Base-by-base conservation (phyloP, 176 grass and related monocot species). In the Eleusine indica region DNA sequence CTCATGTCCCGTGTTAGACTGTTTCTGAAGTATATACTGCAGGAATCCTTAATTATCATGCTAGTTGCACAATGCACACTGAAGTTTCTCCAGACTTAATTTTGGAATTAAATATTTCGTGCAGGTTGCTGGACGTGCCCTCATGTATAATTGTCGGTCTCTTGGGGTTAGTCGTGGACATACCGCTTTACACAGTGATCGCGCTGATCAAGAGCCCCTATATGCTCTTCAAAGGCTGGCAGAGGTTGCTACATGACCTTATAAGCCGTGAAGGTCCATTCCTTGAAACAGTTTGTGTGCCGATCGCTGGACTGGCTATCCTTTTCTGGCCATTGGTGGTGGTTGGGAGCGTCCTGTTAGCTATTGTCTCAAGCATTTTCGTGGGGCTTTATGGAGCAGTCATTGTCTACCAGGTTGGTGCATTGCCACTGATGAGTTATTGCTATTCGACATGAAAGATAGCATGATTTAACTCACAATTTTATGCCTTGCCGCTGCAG, bases 211-310 rank as follows among this genome's bases (percentile, higher is more conserved):
- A 97, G 84, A 97, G 94, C 81, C 94, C 94, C 35, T 97, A 97
- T 47, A 97, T 97, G 94, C 90, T 97, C 71, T 97, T 94, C 85
- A 97, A 97, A 69, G 94, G 94, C n/a, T 97, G 94, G 94, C 94
- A 97, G 90, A 91, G 94, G 78, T 64, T 97, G 62, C 81, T 97
- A 14, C 92, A 97, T 39, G 94, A 97, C 38, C 85, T 97, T 38
- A 91, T 97, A 70, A 97, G 92, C 78, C 85, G 94, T 1, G 92
- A 97, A 78, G 94, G 94, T 29, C 89, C 87, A 1, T 97, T 97
- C 81, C 90, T 97, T 78, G 94, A 97, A 75, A 84, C 94, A 12
- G 90, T 91, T 22, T 97, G 94, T 47, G 92, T 97, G 70, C 94
- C 92, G 19, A 85, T 97, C 22, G 92, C 94, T 57, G 94, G 94